Evolutionary conservation across 306 rosid genomes (phyloP), one percentile per base, ranked within the genome.

Genomic region (Quercus gilva): DNA sequence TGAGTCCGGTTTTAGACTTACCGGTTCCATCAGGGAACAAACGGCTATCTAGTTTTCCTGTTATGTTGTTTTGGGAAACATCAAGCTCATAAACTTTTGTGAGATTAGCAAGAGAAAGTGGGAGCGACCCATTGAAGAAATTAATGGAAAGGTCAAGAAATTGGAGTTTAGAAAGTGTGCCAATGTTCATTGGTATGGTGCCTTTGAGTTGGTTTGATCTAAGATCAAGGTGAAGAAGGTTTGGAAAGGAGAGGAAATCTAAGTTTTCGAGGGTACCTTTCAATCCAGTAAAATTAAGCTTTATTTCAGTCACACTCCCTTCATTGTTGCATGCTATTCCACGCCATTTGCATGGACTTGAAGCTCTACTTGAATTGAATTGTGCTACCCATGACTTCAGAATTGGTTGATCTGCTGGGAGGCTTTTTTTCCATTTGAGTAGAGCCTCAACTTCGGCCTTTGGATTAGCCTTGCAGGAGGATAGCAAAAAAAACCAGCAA

Each of bases 131-230:
- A 55, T 79, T 85, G 59, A 90, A 69, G 17, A 43, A 52, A 58
- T 88, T 90, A 0, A 82, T 77, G 37, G 92, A 88, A 37, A 91
- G 91, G 35, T 91, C 92, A 58, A 91, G 93, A 18, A 18, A 87
- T 5, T 71, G 85, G 14, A 91, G 93, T 4, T 81, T 91, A 2
- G 91, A 82, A 63, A 81, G 87, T 0, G 75, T 41, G 0, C 96
- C 93, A 71, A 91, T 84, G 55, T 68, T 77, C 28, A 72, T 18
- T 25, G 95, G 95, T 19, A 89, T 87, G 5, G 20, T 12, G 19
- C 91, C 96, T 5, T 75, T 56, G 78, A 89, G 89, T 23, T 74
- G 43, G 63, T 91, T 91, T 6, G 0, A 6, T 64, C 86, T 86
- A 77, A 89, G 93, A 82, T 86, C 91, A 2, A 89, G 90, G 37